phyloP scores from a whole-genome alignment of 768 basidiomycete genomes.

The Cantharellus cinnabarinus region DNA sequence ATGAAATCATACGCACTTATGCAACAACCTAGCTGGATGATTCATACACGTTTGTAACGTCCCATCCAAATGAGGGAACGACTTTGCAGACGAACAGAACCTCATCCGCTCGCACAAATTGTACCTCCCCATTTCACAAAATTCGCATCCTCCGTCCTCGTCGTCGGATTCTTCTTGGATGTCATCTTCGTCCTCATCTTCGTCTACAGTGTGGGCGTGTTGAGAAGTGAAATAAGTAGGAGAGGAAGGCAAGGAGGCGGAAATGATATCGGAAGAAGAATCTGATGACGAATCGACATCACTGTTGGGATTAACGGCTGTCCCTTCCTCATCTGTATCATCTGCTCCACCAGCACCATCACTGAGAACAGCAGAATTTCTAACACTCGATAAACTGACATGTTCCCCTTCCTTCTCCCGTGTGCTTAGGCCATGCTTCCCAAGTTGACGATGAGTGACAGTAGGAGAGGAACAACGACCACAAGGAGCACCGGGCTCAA shows the following conservation, averaged over 20 bases:
- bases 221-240: no score
- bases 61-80: conserved; percentile 83
- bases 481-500: conserved; percentile 87
- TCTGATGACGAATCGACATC: neutral
- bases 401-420: no score
- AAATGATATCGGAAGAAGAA: neutral
- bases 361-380: neutral
- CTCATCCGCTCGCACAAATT: conserved; percentile 83
- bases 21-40: conserved; percentile 68
- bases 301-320: neutral
- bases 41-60: conserved; percentile 77
- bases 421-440: no score
- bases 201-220: neutral
- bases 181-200: neutral
- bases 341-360: no score
- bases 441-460: no score
- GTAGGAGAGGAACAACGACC: conserved; percentile 19
- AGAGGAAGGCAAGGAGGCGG: neutral
- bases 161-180: neutral
- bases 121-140: conserved; percentile 58
- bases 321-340: neutral
- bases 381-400: neutral
- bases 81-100: conserved; percentile 78
- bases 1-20: conserved; percentile 43
- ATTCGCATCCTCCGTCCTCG: conserved; percentile 24